A percentile compares a stretch with the other conserved stretches of the same genome.
phyloP scores from a whole-genome alignment of 2,329 filamentous ascomycete genomes.

The Orbilia quercus region DNA sequence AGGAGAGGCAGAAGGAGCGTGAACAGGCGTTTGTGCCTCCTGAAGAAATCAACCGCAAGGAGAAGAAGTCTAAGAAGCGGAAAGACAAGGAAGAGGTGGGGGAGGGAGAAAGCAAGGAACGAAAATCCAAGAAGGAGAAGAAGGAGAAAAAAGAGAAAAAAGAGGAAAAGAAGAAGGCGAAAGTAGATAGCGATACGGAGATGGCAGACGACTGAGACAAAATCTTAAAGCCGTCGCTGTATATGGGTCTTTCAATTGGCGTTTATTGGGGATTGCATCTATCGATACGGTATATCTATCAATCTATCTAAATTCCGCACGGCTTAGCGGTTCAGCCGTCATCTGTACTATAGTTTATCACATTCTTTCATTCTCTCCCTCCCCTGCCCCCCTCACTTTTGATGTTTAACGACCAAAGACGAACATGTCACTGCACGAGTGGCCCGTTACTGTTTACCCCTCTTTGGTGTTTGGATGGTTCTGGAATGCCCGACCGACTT shows the following conservation, averaged over 20 bases:
- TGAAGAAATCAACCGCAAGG: constrained; percentile 69
- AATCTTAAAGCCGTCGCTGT: constrained; percentile 1
- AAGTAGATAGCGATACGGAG: constrained; percentile 25
- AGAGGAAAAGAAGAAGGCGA: constrained; percentile 51
- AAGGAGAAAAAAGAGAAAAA: constrained; percentile 57
- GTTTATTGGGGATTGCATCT: constrained; percentile 32
- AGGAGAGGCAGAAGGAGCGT: constrained; percentile 85
- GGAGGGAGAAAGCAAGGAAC: constrained; percentile 13
- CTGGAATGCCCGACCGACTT: constrained; percentile 11
- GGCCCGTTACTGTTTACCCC: background rate
- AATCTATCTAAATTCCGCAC: constrained; percentile 17
- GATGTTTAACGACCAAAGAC: constrained; percentile 11
- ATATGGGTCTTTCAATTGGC: constrained; percentile 44
- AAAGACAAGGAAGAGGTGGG: constrained; percentile 41
- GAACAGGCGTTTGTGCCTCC: constrained; percentile 89
- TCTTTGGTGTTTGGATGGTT: constrained; percentile 28
- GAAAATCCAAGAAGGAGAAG: constrained; percentile 52
- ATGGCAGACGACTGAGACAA: constrained; percentile 23
- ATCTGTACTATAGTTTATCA: constrained; percentile 45
- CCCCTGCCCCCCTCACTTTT: background rate
- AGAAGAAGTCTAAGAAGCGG: constrained; percentile 51
- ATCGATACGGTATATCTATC: constrained; percentile 2
- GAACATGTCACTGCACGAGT: background rate
- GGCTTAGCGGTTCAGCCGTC: constrained; percentile 37
- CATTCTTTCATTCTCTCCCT: background rate